Evolutionary conservation across 345 rosid genomes (phyloP), one percentile per base, ranked within the genome.

Genomic region (Eucalyptus globulus): DNA sequence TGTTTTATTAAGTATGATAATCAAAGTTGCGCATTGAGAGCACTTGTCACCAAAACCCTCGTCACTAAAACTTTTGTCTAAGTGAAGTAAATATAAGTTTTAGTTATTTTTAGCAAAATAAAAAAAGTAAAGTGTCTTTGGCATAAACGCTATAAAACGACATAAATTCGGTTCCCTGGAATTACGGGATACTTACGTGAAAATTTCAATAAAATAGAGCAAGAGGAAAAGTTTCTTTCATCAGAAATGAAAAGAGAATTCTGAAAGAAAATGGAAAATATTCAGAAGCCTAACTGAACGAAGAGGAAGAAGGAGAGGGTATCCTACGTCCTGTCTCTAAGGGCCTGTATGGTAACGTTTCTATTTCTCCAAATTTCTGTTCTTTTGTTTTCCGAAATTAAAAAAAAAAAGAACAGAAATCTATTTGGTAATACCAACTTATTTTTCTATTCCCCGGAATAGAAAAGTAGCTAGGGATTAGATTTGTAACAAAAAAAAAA

Each of bases 331-430:
- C 8, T 60, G 31, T 60, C 67, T 58, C 67, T 58, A 37, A 47
- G 11, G 11, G 49, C 49, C 5, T 47, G 4, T 3, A 47, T 47
- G 14, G 49, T 47, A 47, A 47, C 12, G 14, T 47, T 47, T 47
- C 49, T 11, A 47, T 47, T 47, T 47, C 49, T 47, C 49, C 49
- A 14, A 2, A 47, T 47, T 47, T 47, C 1, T 47, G 2, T 47
- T 47, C 1, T 47, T 47, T 47, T 11, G 49, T 47, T 47, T 1
- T 13, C 2, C 49, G 2, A 4, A 49, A 4, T 0, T 2, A 37
- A 37, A 37, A 37, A 47, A 47, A 47, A 11, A 47, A 47, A 47
- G 11, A 47, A 47, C 0, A 47, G 1, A 47, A 47, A 47, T 47
- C 5, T 47, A 14, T 47, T 47, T 47, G 14, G 49, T 47, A 47